Evolutionary conservation across 345 rosid genomes (phyloP).

Genomic region (Rhodomyrtus tomentosa): DNA sequence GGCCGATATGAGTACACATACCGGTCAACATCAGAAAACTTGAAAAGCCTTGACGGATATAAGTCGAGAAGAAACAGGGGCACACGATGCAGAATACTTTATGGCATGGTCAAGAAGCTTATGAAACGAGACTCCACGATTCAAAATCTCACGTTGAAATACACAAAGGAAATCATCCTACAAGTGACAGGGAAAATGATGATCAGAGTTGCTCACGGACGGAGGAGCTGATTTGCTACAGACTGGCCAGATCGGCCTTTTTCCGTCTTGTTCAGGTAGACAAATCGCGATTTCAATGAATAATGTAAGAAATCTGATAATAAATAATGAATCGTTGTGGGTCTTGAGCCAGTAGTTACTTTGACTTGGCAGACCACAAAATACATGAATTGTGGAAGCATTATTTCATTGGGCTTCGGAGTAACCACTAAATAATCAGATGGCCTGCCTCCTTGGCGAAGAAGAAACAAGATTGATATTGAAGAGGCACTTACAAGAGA

Average conservation of each 20-base stretch:
- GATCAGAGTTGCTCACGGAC: not conserved
- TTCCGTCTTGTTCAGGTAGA: not conserved
- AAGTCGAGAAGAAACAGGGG: not conserved
- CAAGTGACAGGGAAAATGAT: not conserved
- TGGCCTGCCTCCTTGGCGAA: not conserved
- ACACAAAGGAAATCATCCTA: not conserved
- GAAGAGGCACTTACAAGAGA: not conserved
- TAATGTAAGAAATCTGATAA: not conserved
- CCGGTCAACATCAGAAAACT: rapidly evolving
- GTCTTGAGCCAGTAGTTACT: not conserved
- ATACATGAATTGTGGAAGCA: not conserved
- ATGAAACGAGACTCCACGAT: not conserved
- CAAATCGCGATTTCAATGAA: not conserved
- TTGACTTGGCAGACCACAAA: not conserved
- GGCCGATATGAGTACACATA: not conserved
- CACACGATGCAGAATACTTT: not conserved
- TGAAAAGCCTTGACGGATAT: not conserved
- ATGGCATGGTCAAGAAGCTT: not conserved
- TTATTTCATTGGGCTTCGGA: not conserved
- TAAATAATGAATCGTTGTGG: not conserved
- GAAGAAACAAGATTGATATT: not conserved
- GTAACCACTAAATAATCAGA: not conserved
- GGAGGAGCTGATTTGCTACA: not conserved
- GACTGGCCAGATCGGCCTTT: not conserved
- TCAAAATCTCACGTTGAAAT: not conserved